Conservation (phyloP, 352 stramenopile genomes). For the Phytophthora multivora region DNA sequence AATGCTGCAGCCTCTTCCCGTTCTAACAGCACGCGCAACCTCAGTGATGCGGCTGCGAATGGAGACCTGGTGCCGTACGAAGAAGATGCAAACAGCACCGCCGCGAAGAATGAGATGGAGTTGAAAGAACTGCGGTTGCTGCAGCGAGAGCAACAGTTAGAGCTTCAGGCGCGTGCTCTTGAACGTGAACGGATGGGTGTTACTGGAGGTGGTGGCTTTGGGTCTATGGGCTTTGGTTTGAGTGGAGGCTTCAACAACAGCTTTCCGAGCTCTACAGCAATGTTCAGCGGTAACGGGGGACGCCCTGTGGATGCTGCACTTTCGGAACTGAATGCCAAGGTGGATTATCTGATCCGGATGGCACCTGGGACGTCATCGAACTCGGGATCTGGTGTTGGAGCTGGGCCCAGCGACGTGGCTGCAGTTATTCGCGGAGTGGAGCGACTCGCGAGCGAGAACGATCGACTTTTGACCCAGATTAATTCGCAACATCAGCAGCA, state of each 20-base stretch:
- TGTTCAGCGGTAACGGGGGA: constrained; percentile 40
- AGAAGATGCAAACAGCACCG: constrained; percentile 33
- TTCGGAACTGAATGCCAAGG: constrained; percentile 71
- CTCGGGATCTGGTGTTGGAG: constrained; percentile 16
- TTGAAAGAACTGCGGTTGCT: constrained; percentile 57
- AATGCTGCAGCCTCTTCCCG: constrained; percentile 17
- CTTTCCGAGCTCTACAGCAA: constrained; percentile 28
- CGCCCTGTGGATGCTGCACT: constrained; percentile 52
- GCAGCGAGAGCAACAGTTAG: constrained; percentile 58
- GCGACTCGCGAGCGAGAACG: constrained; percentile 72
- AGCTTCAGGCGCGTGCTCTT: constrained; percentile 52
- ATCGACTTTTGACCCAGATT: constrained; percentile 74
- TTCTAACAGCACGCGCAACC: constrained; percentile 21
- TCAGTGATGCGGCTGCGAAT: constrained; percentile 22
- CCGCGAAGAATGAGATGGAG: constrained; percentile 57
- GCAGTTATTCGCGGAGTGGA: constrained; percentile 75
- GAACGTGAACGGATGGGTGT: constrained; percentile 41
- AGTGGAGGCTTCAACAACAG: constrained; percentile 26
- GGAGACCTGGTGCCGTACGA: constrained; percentile 59
- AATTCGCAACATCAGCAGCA: constrained; percentile 84
- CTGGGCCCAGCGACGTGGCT: constrained; percentile 57
- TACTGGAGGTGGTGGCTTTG: constrained; percentile 24
- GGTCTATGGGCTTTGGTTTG: constrained; percentile 31
- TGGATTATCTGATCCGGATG: constrained; percentile 84
- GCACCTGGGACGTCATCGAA: constrained; percentile 32